Base-by-base conservation (phyloP, 1,284 basidiomycete species). In the Trichosporon faecale region DNA sequence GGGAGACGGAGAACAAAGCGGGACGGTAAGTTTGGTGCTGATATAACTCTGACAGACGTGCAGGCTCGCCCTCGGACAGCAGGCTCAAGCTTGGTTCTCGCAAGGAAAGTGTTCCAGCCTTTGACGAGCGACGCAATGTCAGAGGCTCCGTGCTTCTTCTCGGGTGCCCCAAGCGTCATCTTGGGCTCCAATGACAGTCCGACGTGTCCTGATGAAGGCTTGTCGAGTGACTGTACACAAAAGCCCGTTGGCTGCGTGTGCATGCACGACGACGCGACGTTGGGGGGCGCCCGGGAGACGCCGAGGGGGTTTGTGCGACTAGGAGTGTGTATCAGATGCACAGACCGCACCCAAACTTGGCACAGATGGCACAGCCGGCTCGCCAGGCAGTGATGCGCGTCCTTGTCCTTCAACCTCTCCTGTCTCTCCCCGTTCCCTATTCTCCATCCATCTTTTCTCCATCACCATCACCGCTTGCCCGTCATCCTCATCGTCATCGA, bases 1-100 rank as follows among this genome's bases (percentile, higher is more conserved):
- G 52, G 67, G 29, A 21, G 21, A 44, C 63, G n/a, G 27, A 55
- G 33, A 68, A 61, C 57, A 61, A 61, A 61, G 35, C 61, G 64
- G 18, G 21, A 61, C 57, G 16, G 29, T 11, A 18, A 33, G 57
- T 31, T 52, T 52, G n/a, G 52, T 27, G 12, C 52, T 29, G 52
- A 57, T 57, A 57, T 57, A 16, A 57, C 52, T 27, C 12, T 29
- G 23, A 2, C 2, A 12, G 27, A 52, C 16, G 27, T n/a, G 29
- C 57, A 16, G 57, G 12, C 16, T 57, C 52, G 52, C 52, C 52
- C 25, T 27, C 14, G 14, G 25, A 16, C 52, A 14, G 23, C 52
- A 55, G 52, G n/a, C 55, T 27, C 27, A 14, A 61, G 29, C 27
- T 31, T 31, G 27, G 27, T 31, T 61, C 18, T 61, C 57, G 57